Evolutionary conservation across 2,329 filamentous ascomycete species (phyloP).

Genomic region (Colletotrichum abscissum): DNA sequence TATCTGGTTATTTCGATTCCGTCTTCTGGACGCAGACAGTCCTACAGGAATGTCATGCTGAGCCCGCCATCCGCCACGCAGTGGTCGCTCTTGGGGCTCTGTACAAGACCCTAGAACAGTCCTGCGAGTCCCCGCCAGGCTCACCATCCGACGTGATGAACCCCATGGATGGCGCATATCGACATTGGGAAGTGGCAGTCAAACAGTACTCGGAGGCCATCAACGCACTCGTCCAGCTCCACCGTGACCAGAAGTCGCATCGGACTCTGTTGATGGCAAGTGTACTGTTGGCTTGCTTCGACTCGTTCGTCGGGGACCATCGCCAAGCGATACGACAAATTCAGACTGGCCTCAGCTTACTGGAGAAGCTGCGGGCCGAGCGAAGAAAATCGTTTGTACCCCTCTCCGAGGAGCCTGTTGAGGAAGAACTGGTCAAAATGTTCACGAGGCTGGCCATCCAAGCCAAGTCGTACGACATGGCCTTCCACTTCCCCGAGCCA

Average conservation of each 20-base stretch:
- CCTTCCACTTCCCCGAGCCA: slow-evolving; percentile 73
- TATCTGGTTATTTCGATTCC: slow-evolving; percentile 75
- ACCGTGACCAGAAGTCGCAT: slow-evolving; percentile 57
- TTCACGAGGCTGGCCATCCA: slow-evolving; percentile 73
- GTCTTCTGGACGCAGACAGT: slow-evolving; percentile 74
- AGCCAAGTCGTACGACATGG: slow-evolving; percentile 76
- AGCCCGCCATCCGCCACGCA: slow-evolving; percentile 71
- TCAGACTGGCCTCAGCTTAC: slow-evolving; percentile 65
- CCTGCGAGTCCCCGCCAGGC: slow-evolving; percentile 60
- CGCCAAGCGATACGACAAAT: slow-evolving; percentile 71
- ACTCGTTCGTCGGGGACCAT: slow-evolving; percentile 74
- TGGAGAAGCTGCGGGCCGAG: slow-evolving; percentile 64
- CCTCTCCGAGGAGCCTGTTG: slow-evolving; percentile 59
- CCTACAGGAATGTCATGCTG: slow-evolving; percentile 71
- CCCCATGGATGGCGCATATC: slow-evolving; percentile 51
- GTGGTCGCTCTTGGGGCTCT: slow-evolving; percentile 74
- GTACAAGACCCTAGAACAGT: slow-evolving; percentile 74
- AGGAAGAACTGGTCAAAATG: slow-evolving; percentile 71
- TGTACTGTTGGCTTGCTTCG: slow-evolving; percentile 75
- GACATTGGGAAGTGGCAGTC: slow-evolving; percentile 70
- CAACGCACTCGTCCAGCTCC: slow-evolving; percentile 59
- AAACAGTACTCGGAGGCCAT: slow-evolving; percentile 69
- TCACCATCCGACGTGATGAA: slow-evolving; percentile 53
- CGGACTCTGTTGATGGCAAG: slow-evolving; percentile 72
- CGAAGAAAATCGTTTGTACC: slow-evolving; percentile 52